Evolutionary conservation across 169 alveolate species (phyloP).

Genomic region (Fabrea salina): DNA sequence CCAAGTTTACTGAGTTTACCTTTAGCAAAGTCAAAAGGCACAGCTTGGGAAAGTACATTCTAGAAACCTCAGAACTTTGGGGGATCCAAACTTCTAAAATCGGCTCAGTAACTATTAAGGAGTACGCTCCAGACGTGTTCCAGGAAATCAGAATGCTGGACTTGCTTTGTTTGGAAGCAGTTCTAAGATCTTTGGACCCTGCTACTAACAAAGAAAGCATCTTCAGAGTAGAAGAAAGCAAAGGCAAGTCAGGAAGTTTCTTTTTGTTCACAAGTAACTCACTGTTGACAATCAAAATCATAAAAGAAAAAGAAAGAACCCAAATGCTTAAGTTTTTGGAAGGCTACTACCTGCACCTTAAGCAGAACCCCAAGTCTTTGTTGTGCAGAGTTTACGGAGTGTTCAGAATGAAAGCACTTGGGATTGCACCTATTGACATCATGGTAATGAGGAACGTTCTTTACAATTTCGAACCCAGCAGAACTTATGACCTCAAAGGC

Average conservation of each 20-base stretch:
- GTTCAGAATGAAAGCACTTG: neutral
- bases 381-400: neutral
- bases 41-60: neutral
- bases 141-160: slow-evolving; percentile 50
- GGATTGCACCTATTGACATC: neutral
- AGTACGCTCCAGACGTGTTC: slow-evolving; percentile 59
- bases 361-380: neutral
- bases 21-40: neutral
- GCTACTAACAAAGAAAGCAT: neutral
- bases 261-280: neutral
- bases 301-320: neutral
- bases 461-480: neutral
- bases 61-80: neutral
- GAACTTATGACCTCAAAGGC: neutral
- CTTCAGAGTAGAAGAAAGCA: neutral
- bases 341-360: neutral
- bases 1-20: neutral
- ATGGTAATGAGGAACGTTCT: neutral
- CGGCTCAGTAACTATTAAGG: slow-evolving; percentile 37
- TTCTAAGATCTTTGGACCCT: neutral
- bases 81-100: neutral
- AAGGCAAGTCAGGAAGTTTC: slow-evolving; percentile 13
- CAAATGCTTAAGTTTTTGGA: neutral
- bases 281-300: neutral
- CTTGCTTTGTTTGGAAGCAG: no score